phyloP scores from a whole-genome alignment of 2,329 filamentous ascomycete genomes.

The Clarireedia paspali region DNA sequence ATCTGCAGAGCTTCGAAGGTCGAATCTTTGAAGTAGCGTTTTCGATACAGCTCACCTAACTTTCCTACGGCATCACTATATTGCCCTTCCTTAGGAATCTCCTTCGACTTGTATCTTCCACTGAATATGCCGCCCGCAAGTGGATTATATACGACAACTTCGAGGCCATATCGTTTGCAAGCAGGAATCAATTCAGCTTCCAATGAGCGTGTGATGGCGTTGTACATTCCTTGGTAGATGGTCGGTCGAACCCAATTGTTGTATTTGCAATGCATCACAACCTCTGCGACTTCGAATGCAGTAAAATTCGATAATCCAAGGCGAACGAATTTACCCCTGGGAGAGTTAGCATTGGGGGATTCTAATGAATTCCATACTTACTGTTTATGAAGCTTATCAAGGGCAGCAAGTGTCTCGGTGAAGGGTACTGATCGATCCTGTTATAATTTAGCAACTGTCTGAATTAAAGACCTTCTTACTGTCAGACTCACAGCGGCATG shows the following conservation, averaged over 20 bases:
- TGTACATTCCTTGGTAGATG: constrained; percentile 85
- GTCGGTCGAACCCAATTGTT: constrained; percentile 63
- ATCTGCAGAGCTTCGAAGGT: constrained; percentile 53
- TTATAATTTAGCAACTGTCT: neutral
- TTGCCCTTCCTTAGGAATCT: constrained; percentile 52
- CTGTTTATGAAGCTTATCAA: constrained; percentile 72
- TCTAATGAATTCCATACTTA: constrained; percentile 10
- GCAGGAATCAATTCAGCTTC: constrained; percentile 68
- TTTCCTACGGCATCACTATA: constrained; percentile 48
- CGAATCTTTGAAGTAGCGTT: constrained; percentile 54
- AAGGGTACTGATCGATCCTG: constrained; percentile 61
- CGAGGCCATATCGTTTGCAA: constrained; percentile 68
- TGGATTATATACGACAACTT: constrained; percentile 77
- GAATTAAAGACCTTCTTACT: neutral
- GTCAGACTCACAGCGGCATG: constrained; percentile 47
- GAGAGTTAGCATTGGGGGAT: constrained; percentile 25
- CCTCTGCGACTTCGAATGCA: constrained; percentile 80
- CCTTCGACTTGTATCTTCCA: constrained; percentile 52
- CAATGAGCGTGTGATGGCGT: constrained; percentile 67
- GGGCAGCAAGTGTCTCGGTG: constrained; percentile 67
- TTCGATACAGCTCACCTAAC: constrained; percentile 44
- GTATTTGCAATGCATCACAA: constrained; percentile 70
- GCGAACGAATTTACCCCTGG: constrained; percentile 66
- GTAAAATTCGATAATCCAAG: constrained; percentile 81
- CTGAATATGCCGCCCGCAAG: constrained; percentile 74